A percentile compares a stretch with the other conserved stretches of the same genome.
Conservation (phyloP, 2,329 filamentous ascomycete species). For the Sclerotinia nivalis region DNA sequence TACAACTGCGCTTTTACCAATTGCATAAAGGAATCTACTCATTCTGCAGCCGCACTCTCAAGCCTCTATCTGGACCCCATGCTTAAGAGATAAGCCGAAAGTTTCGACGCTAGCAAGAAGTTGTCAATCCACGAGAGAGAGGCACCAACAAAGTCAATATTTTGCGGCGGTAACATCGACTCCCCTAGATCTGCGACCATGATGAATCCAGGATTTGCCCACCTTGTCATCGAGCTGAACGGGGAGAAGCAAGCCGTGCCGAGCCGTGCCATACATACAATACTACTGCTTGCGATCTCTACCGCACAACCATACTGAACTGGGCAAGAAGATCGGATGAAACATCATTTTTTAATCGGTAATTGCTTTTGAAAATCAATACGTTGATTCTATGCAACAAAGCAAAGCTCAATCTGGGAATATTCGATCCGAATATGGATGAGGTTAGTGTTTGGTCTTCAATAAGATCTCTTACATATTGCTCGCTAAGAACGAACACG, state of each 20-base stretch:
- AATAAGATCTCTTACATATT: neutral
- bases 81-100: neutral
- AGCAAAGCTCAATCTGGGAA: neutral
- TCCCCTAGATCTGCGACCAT: neutral
- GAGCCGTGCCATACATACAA: neutral
- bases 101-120: neutral
- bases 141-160: neutral
- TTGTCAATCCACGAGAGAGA: neutral
- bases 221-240: neutral
- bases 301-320: neutral
- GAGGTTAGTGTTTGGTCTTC: too few relatives aligned
- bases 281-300: too few relatives aligned
- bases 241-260: neutral
- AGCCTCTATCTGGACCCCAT: neutral
- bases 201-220: neutral
- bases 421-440: neutral
- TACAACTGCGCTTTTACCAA: conserved; percentile 74
- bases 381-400: neutral
- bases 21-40: conserved; percentile 70
- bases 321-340: neutral
- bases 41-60: conserved; percentile 70
- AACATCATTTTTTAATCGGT: neutral
- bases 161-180: neutral
- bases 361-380: neutral
- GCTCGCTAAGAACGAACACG: neutral